phyloP scores from a whole-genome alignment of 1,139 yeast species.

The Taphrina sp. region DNA sequence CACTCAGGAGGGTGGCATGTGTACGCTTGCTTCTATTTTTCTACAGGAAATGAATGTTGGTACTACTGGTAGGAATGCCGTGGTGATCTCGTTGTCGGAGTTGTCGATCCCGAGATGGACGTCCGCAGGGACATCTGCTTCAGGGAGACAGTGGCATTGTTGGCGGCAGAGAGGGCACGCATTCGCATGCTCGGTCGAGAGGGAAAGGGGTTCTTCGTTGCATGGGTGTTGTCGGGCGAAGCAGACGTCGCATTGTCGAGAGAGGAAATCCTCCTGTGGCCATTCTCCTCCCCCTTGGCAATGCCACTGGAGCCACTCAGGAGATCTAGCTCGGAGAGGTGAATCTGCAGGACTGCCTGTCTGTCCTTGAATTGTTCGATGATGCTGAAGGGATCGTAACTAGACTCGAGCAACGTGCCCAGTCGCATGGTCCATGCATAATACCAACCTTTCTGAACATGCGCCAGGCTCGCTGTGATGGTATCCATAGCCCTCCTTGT shows the following conservation, averaged over 20 bases:
- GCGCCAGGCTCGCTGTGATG: conserved; percentile 3
- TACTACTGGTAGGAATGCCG: background rate
- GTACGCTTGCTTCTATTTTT: no score
- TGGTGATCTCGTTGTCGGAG: background rate
- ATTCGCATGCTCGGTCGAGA: conserved; percentile 8
- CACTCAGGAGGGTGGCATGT: no score
- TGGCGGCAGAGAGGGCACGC: conserved; percentile 17
- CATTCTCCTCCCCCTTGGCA: background rate
- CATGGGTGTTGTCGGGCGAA: background rate
- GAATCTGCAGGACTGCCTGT: conserved; percentile 9
- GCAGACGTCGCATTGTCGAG: conserved; percentile 1
- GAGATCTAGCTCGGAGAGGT: conserved; percentile 2
- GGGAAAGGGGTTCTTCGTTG: no score
- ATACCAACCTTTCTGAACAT: conserved; percentile 19
- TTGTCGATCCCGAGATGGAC: background rate
- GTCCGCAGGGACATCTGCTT: conserved; percentile 2
- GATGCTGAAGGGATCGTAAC: background rate
- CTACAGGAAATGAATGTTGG: no score
- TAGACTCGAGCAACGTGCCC: background rate
- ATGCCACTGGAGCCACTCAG: background rate
- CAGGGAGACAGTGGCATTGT: conserved; percentile 9
- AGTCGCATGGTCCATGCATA: conserved; percentile 4
- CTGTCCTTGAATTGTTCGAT: conserved; percentile 4
- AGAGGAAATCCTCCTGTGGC: background rate
- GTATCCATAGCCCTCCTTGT: conserved; percentile 9